A percentile compares a stretch with the other conserved stretches of the same genome.
These are phyloP conservation scores for Wickerhamiella vanderwaltii DNA, from an alignment of 805 yeast species.

Conservation along the genomic window DNA sequence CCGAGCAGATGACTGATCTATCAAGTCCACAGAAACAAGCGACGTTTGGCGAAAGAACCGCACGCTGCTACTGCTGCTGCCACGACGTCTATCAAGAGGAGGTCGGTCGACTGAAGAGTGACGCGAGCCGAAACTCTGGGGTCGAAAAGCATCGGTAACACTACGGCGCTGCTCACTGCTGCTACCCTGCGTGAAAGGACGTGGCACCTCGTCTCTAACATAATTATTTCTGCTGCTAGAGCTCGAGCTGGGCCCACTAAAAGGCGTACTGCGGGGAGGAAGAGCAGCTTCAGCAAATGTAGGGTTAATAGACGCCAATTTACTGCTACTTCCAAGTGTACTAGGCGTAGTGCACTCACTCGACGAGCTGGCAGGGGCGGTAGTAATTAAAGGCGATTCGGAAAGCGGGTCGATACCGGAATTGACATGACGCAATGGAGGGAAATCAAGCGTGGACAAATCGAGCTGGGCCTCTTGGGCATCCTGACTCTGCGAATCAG, in stretches of 20 bases:
- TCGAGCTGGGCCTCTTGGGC: no score
- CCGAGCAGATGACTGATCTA: slow-evolving; percentile 14
- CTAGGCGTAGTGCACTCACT: no score
- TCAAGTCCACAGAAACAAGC: slow-evolving; percentile 20
- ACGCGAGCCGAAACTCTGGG: slow-evolving; percentile 1
- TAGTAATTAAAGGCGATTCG: neutral
- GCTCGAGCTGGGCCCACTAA: no score
- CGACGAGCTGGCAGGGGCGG: no score
- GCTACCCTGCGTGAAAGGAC: slow-evolving; percentile 5
- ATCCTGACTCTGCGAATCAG: neutral
- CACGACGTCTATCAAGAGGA: neutral
- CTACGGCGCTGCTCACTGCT: slow-evolving; percentile 11
- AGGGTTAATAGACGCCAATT: no score
- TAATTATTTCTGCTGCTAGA: no score
- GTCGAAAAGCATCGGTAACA: neutral
- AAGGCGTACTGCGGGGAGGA: no score
- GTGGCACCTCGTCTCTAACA: neutral
- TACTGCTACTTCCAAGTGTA: no score
- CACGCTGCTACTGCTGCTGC: slow-evolving; percentile 13
- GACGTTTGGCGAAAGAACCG: slow-evolving; percentile 23
- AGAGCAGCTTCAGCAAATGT: no score
- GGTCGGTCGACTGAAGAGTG: slow-evolving; percentile 9
- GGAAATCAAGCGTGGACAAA: no score
- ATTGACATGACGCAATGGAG: neutral
- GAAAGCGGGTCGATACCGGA: slow-evolving; percentile 5